Evolutionary conservation across 164 flowering plant genomes (phyloP), one percentile per base, ranked within the genome.

Genomic region (Amborella trichopoda): DNA sequence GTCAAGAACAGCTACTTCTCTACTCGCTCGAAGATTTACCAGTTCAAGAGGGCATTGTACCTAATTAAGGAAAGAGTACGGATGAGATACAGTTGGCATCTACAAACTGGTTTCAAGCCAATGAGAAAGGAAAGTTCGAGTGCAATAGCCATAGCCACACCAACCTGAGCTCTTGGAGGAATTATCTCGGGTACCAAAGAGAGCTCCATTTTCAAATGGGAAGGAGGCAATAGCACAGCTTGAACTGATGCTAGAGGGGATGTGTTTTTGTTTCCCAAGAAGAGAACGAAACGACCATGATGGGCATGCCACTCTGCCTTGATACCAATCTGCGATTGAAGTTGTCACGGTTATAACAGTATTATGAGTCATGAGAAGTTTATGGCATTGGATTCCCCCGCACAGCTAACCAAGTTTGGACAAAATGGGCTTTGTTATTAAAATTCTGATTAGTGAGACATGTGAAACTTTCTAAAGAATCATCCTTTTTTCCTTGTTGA

Each of bases 81-180:
- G n/a, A n/a, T n/a, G n/a, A n/a, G n/a, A n/a, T n/a, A n/a, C n/a
- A n/a, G n/a, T n/a, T n/a, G n/a, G n/a, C n/a, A n/a, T n/a, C 22
- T 16, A 20, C 9, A 44, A 11, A 34, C 23, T 37, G n/a, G 34
- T 19, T 20, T 36, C 23, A 5, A 2, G 21, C 11, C 20, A n/a
- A 3, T 2, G 1, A 17, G 13, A 8, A 38, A 6, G n/a, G 1
- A 10, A 20, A 20, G 17, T 28, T 16, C 13, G n/a, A 32, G 23
- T 16, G 21, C 13, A 13, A 12, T n/a, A 5, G 22, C 22, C 24
- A 50, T 23, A 3, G 19, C 34, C 4, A 23, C 4, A 9, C 17
- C 21, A 28, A 93, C 99, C 99, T 93, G 99, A 38, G 99, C 97
- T 51, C 99, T 64, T 23, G 99, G 97, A 59, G 99, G 99, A 51